phyloP scores from a whole-genome alignment of 352 stramenopile genomes.

The Pythium utonaiense region DNA sequence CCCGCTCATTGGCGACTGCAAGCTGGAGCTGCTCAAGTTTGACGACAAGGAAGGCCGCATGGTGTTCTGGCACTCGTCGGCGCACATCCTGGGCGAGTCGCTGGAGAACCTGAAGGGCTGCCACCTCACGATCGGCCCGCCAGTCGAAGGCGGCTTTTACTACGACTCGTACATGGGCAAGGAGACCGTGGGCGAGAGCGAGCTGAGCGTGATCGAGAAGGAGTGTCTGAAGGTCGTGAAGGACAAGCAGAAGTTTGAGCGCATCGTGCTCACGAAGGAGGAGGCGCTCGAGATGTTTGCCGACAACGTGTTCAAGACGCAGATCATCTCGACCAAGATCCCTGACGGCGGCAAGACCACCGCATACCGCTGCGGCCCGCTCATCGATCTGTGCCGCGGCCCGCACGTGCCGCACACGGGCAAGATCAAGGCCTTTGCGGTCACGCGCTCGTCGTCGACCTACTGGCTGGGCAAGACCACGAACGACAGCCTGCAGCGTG shows the following conservation, averaged over 20 bases:
- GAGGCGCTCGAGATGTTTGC: constrained; percentile 95
- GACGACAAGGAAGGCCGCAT: constrained; percentile 88
- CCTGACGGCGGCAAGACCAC: constrained; percentile 91
- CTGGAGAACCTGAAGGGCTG: constrained; percentile 96
- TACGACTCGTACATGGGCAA: constrained; percentile 99
- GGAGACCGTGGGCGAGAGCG: constrained; percentile 42
- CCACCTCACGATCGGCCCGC: constrained; percentile 91
- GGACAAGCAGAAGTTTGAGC: constrained; percentile 90
- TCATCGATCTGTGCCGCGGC: constrained; percentile 97
- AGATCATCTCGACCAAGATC: constrained; percentile 97
- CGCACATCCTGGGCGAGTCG: constrained; percentile 96
- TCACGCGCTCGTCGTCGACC: constrained; percentile 93
- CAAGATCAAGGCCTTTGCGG: constrained; percentile 89
- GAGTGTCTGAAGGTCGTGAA: constrained; percentile 93
- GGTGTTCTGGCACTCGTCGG: constrained; percentile 99
- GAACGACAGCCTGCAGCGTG: constrained; percentile 96
- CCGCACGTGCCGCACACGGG: constrained; percentile 95
- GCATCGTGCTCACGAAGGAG: constrained; percentile 96
- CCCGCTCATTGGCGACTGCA: constrained; percentile 95
- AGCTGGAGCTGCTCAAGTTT: constrained; percentile 98
- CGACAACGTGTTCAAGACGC: constrained; percentile 98
- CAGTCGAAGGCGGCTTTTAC: constrained; percentile 98
- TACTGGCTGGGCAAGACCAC: constrained; percentile 97
- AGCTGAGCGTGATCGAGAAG: constrained; percentile 90
- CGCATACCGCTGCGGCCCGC: constrained; percentile 96